A percentile compares a stretch with the other conserved stretches of the same genome.
phyloP scores from a whole-genome alignment of 1,284 basidiomycete species.

The Meripilus lineatus region DNA sequence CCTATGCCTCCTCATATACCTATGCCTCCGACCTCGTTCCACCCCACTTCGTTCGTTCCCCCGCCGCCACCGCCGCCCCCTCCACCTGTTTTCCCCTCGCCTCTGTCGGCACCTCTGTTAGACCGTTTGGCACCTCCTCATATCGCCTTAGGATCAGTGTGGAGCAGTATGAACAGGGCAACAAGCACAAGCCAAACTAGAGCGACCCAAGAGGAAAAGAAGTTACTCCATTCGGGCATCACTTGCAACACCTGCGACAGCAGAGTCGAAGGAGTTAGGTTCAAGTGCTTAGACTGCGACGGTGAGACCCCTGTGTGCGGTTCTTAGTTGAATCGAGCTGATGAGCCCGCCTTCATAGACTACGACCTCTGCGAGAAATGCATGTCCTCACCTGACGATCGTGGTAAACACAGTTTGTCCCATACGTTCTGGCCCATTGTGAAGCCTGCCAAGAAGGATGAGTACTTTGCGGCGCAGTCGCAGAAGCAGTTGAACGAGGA shows the following conservation, averaged over 20 bases:
- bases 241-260: conserved; percentile 53
- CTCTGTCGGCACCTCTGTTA: neutral
- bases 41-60: conserved; percentile 7
- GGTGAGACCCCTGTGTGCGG: neutral
- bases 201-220: too few relatives aligned
- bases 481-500: too few relatives aligned
- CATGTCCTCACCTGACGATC: neutral
- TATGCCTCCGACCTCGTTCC: conserved; percentile 1
- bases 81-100: neutral
- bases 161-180: too few relatives aligned
- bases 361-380: conserved; percentile 1
- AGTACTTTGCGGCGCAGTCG: neutral
- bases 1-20: conserved; percentile 7
- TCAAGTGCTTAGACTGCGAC: conserved; percentile 6
- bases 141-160: neutral
- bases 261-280: conserved; percentile 10
- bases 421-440: conserved; percentile 1
- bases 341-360: neutral
- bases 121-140: neutral
- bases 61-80: conserved; percentile 11
- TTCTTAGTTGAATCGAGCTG: neutral
- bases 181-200: too few relatives aligned
- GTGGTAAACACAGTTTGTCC: neutral
- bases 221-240: conserved; percentile 43
- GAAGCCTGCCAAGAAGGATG: neutral